A percentile compares a stretch with the other conserved stretches of the same genome.
Conservation (phyloP, 177 flowering plant species). For the Vitis hybrid region DNA sequence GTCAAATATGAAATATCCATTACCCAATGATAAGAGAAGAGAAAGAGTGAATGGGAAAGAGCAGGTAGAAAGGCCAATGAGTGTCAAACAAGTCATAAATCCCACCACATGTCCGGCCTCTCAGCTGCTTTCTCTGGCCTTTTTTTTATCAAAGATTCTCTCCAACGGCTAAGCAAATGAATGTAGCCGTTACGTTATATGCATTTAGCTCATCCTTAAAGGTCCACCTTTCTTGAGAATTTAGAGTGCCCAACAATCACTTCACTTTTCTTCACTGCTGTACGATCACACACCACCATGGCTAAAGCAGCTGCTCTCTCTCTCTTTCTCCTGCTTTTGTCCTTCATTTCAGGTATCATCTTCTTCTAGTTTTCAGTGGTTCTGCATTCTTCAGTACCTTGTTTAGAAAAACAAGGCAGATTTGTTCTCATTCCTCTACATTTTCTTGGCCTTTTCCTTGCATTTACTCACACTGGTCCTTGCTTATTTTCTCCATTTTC, state of each 20-base stretch:
- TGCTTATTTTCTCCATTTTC: background rate
- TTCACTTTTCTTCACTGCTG: background rate
- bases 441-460: background rate
- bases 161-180: background rate
- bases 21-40: no score
- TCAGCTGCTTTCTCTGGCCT: no score
- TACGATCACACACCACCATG: slow-evolving; percentile 8
- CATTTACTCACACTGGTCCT: background rate
- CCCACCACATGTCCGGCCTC: no score
- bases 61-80: background rate
- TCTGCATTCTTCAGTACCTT: background rate
- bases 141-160: no score
- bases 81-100: background rate
- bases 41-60: background rate
- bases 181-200: slow-evolving; percentile 17
- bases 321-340: slow-evolving; percentile 27
- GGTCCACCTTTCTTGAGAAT: background rate
- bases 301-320: slow-evolving; percentile 16
- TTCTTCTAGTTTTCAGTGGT: background rate
- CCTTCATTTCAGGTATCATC: slow-evolving; percentile 32
- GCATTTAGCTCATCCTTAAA: background rate
- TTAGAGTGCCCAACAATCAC: background rate
- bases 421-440: background rate
- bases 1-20: no score
- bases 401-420: background rate